phyloP scores from a whole-genome alignment of 306 rosid genomes.

The Pyrus pyrifolia region DNA sequence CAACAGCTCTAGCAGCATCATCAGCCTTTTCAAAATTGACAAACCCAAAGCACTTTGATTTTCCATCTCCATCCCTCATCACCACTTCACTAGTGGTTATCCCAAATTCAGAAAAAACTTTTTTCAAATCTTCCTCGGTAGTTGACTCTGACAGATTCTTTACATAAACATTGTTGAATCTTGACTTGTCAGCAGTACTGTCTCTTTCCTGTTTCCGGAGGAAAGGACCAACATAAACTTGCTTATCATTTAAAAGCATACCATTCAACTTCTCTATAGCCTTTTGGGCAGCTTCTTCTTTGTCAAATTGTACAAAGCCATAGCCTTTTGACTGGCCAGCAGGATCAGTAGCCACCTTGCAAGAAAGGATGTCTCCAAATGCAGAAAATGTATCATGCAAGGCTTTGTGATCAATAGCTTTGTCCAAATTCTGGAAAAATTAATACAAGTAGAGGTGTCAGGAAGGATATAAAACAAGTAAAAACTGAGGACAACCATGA shows the following conservation, averaged over 20 bases:
- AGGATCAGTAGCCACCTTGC: slow-evolving; percentile 87
- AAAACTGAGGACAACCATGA: neutral
- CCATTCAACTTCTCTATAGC: slow-evolving; percentile 93
- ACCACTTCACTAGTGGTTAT: slow-evolving; percentile 73
- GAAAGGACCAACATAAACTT: slow-evolving; percentile 96
- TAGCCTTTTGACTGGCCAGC: slow-evolving; percentile 92
- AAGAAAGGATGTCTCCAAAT: slow-evolving; percentile 86
- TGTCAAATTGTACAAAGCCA: slow-evolving; percentile 95
- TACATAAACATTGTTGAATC: slow-evolving; percentile 79
- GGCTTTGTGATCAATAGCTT: slow-evolving; percentile 92
- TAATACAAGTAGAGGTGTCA: slow-evolving; percentile 4
- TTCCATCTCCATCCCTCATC: slow-evolving; percentile 94
- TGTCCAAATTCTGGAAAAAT: slow-evolving; percentile 80
- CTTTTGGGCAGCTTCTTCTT: slow-evolving; percentile 80
- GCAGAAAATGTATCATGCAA: slow-evolving; percentile 83
- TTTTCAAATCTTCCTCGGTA: slow-evolving; percentile 72
- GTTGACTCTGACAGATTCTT: slow-evolving; percentile 79
- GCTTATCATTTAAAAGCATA: slow-evolving; percentile 92
- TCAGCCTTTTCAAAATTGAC: slow-evolving; percentile 83
- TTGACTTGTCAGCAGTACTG: slow-evolving; percentile 37
- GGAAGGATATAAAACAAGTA: neutral
- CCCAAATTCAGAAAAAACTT: slow-evolving; percentile 72
- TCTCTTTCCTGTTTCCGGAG: slow-evolving; percentile 98
- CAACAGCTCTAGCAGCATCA: slow-evolving; percentile 81
- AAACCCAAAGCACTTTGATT: slow-evolving; percentile 94